A percentile compares a stretch with the other conserved stretches of the same genome.
These are phyloP conservation scores for Venturia pyrina DNA, from an alignment of 2,329 filamentous ascomycete genomes.

Conservation along the genomic window DNA sequence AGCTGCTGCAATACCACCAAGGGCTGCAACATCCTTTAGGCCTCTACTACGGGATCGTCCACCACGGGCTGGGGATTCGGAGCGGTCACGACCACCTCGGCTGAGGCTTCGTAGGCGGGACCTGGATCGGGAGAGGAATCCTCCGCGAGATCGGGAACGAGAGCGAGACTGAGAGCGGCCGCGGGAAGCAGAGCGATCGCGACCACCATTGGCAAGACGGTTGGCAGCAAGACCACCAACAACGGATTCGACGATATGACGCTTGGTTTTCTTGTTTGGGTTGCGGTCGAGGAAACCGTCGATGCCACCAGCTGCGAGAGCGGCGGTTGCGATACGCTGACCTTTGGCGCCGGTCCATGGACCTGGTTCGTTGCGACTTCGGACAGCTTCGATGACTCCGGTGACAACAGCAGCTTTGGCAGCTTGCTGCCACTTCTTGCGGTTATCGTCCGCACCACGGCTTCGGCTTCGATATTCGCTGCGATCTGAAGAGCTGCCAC, in stretches of 20 bases:
- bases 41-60: slow-evolving; percentile 16
- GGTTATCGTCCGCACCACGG: slow-evolving; percentile 33
- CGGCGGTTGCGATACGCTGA: slow-evolving; percentile 82
- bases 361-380: slow-evolving; percentile 78
- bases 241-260: slow-evolving; percentile 76
- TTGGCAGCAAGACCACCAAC: slow-evolving; percentile 82
- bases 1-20: slow-evolving; percentile 39
- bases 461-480: slow-evolving; percentile 37
- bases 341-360: slow-evolving; percentile 87
- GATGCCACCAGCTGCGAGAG: slow-evolving; percentile 73
- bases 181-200: slow-evolving; percentile 53
- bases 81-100: slow-evolving; percentile 25
- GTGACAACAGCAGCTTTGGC: slow-evolving; percentile 85
- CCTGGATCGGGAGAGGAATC: slow-evolving; percentile 57
- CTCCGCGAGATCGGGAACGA: slow-evolving; percentile 39
- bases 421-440: slow-evolving; percentile 55
- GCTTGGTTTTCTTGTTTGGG: slow-evolving; percentile 63
- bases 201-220: slow-evolving; percentile 72
- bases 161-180: slow-evolving; percentile 29
- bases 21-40: slow-evolving; percentile 38
- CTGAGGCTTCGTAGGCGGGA: slow-evolving; percentile 33
- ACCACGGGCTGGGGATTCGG: slow-evolving; percentile 30
- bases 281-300: slow-evolving; percentile 63
- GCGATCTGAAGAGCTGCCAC: slow-evolving; percentile 21
- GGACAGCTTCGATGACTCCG: slow-evolving; percentile 85